Evolutionary conservation across 805 yeast genomes (phyloP).

Genomic region (Saccharomycopsis schoenii): DNA sequence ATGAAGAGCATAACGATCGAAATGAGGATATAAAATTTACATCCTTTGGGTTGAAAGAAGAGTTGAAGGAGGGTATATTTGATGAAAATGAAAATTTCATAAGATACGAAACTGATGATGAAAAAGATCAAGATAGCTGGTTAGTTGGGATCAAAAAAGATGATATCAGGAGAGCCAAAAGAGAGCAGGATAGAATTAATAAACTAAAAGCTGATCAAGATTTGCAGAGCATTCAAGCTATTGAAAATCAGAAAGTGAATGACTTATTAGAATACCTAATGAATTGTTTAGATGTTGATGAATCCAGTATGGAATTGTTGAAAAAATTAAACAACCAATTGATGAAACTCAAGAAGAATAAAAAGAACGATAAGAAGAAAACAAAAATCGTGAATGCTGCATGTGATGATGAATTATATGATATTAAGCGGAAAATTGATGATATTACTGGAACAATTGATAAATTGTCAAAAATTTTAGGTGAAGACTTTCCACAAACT

Average conservation of each 20-base stretch:
- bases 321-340: conserved; percentile 28
- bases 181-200: conserved; percentile 24
- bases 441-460: conserved; percentile 42
- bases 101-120: conserved; percentile 29
- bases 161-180: conserved; percentile 30
- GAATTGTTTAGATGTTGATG: conserved; percentile 43
- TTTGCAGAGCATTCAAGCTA: conserved; percentile 17
- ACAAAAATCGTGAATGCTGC: conserved; percentile 14
- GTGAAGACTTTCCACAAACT: conserved; percentile 15
- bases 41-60: conserved; percentile 50
- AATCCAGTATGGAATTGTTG: conserved; percentile 48
- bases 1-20: conserved; percentile 26
- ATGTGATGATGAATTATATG: conserved; percentile 16
- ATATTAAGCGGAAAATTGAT: conserved; percentile 25
- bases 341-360: conserved; percentile 20
- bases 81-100: conserved; percentile 54
- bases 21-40: conserved; percentile 47
- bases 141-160: conserved; percentile 26
- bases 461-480: conserved; percentile 30
- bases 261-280: conserved; percentile 30
- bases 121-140: conserved; percentile 32
- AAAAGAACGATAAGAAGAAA: not conserved
- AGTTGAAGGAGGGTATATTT: conserved; percentile 47
- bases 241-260: conserved; percentile 20
- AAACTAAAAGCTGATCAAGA: conserved; percentile 26